Evolutionary conservation across 257 asterid genomes (phyloP).

Genomic region (Ajuga chamaepitys): DNA sequence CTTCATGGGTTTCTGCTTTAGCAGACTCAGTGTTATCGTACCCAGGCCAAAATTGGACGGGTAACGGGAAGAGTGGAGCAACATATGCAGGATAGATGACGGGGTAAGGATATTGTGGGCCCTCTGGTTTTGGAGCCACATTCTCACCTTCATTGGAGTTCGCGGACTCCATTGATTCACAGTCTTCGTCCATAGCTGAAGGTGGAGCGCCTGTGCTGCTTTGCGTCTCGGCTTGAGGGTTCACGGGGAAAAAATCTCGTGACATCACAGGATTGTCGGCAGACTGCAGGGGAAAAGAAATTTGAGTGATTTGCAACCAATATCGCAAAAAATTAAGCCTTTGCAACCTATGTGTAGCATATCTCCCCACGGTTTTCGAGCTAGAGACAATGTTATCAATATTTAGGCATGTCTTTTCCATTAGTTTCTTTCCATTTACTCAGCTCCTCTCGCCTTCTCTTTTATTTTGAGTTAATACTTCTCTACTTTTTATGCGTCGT

Average conservation of each 20-base stretch:
- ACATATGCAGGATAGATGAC: constrained; percentile 74
- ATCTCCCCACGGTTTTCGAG: too few relatives aligned
- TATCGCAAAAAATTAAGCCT: too few relatives aligned
- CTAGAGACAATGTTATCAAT: too few relatives aligned
- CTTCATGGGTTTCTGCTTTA: constrained; percentile 66
- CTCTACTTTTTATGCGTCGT: too few relatives aligned
- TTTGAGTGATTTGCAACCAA: neutral
- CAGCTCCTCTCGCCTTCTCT: too few relatives aligned
- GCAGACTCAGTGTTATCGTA: constrained; percentile 40
- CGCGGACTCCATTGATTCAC: constrained; percentile 80
- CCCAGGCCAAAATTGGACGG: constrained; percentile 72
- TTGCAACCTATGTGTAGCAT: neutral
- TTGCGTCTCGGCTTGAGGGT: constrained; percentile 48
- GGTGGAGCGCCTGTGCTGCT: constrained; percentile 38
- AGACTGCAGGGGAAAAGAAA: constrained; percentile 31
- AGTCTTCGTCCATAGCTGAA: constrained; percentile 62
- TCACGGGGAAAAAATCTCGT: constrained; percentile 49
- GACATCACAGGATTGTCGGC: constrained; percentile 50
- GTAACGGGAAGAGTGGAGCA: constrained; percentile 59
- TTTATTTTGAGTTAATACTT: too few relatives aligned
- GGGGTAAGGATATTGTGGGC: constrained; percentile 58
- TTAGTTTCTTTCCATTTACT: too few relatives aligned
- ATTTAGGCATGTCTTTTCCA: too few relatives aligned
- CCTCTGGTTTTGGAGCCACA: constrained; percentile 36
- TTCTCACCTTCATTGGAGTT: constrained; percentile 58